Percentiles rank a stretch among this genome's conserved stretches.
Evolutionary conservation across 75 land plant genomes (phyloP).

Genomic region (Sequoiadendron giganteum): DNA sequence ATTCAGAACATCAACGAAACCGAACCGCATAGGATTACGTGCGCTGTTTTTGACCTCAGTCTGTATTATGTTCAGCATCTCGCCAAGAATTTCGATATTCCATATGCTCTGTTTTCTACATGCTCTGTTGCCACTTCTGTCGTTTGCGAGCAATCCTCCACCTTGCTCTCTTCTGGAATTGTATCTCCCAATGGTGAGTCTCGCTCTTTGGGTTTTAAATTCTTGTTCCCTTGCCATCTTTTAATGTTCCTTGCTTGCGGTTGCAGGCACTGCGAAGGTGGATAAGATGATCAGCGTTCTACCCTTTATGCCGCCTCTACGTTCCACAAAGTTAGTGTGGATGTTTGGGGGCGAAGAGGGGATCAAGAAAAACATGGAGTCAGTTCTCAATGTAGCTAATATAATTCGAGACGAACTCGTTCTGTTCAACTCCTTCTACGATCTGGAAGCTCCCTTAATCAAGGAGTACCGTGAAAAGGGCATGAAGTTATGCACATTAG

Average conservation of each 20-base stretch:
- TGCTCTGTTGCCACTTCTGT: neutral
- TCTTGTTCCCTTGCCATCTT: neutral
- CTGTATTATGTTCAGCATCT: neutral
- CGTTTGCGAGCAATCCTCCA: neutral
- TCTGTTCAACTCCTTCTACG: neutral
- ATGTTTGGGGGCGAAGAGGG: neutral
- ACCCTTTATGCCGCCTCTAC: neutral
- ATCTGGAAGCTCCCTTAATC: neutral
- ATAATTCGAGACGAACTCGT: neutral
- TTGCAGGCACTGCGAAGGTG: neutral
- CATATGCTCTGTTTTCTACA: neutral
- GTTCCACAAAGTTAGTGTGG: neutral
- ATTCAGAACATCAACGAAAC: neutral
- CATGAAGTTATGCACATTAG: neutral
- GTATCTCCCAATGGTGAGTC: neutral
- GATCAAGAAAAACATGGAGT: neutral
- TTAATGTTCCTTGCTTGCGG: neutral
- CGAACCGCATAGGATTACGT: neutral
- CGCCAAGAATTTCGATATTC: neutral
- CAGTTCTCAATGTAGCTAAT: too few relatives aligned
- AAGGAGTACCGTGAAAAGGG: neutral
- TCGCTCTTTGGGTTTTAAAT: neutral
- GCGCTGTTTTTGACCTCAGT: neutral
- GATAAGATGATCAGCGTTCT: neutral
- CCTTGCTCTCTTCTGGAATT: neutral